Conservation (phyloP, 2,329 filamentous ascomycete genomes). For the Hymenoscyphus scutula region DNA sequence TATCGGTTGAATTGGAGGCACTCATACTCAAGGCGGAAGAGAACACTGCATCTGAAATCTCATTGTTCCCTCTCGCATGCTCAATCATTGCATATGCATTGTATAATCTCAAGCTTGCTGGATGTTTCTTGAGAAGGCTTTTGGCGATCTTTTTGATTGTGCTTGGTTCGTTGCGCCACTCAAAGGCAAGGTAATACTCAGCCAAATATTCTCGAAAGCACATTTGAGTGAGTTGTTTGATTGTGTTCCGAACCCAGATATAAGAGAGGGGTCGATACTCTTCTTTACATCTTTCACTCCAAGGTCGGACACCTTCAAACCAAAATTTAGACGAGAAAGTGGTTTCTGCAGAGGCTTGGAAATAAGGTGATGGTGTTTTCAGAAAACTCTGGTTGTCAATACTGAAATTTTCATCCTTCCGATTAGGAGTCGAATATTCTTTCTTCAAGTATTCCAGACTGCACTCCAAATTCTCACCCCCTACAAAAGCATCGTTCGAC, state of each 20-base stretch:
- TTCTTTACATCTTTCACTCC: conserved; percentile 23
- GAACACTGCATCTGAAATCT: conserved; percentile 63
- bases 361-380: conserved; percentile 17
- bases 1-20: conserved; percentile 38
- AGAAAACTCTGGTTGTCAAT: conserved; percentile 11
- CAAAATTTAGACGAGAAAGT: conserved; percentile 49
- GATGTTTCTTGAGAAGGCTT: conserved; percentile 64
- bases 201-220: conserved; percentile 54
- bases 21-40: conserved; percentile 62
- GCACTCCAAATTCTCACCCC: conserved; percentile 39
- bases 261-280: conserved; percentile 28
- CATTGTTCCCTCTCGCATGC: conserved; percentile 52
- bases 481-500: conserved; percentile 55
- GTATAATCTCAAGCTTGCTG: conserved; percentile 67
- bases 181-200: conserved; percentile 69
- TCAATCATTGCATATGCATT: conserved; percentile 78
- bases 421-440: conserved; percentile 7
- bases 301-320: conserved; percentile 44
- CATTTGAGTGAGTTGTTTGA: conserved; percentile 55
- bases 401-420: conserved; percentile 27
- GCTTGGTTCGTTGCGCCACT: conserved; percentile 52
- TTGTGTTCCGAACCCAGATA: conserved; percentile 48
- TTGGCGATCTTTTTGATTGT: conserved; percentile 70
- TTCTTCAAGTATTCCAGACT: conserved; percentile 20
- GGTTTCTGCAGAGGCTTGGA: conserved; percentile 45